These are phyloP conservation scores for Ilex aquifolium DNA, from an alignment of 257 asterid species.

Conservation along the genomic window DNA sequence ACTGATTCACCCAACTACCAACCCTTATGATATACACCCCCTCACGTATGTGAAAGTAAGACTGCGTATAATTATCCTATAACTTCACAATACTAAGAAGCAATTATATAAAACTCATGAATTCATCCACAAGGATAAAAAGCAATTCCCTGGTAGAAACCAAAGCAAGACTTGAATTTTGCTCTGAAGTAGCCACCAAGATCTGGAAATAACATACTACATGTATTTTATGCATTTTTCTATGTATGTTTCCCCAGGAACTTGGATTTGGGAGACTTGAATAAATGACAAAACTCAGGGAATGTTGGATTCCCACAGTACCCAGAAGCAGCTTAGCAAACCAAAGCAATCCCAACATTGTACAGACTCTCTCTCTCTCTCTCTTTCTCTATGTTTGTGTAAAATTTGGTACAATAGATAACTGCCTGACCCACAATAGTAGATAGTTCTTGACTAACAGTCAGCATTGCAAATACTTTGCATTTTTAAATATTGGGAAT, in stretches of 20 bases:
- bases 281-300: constrained; percentile 25
- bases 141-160: too few relatives aligned
- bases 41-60: too few relatives aligned
- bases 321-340: constrained; percentile 19
- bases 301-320: constrained; percentile 43
- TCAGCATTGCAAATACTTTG: constrained; percentile 24
- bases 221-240: background rate
- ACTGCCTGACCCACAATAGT: background rate
- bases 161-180: too few relatives aligned
- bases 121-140: too few relatives aligned
- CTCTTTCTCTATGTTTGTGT: background rate
- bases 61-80: too few relatives aligned
- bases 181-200: too few relatives aligned
- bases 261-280: background rate
- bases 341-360: constrained; percentile 55
- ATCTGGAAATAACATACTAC: too few relatives aligned
- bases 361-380: constrained; percentile 31
- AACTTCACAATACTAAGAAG: too few relatives aligned
- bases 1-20: too few relatives aligned
- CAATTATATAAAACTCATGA: too few relatives aligned
- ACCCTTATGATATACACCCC: too few relatives aligned
- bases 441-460: constrained; percentile 7
- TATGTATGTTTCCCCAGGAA: constrained; percentile 5
- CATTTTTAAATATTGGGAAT: constrained; percentile 27
- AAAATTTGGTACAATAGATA: too few relatives aligned